Conservation (phyloP, 148 eudicot genomes). For the Euryodendron excelsum region DNA sequence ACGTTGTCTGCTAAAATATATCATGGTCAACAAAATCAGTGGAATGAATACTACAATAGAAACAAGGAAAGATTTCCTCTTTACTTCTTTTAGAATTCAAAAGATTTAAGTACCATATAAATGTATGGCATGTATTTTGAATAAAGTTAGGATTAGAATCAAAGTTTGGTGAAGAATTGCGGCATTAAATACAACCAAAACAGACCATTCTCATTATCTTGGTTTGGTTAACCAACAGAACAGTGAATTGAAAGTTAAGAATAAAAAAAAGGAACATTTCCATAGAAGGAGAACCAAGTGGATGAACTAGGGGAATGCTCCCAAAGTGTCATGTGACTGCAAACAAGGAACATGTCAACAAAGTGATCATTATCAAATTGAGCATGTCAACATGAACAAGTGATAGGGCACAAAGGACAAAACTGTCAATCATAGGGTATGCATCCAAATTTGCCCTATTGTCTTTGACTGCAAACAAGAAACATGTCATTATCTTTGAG, state of each 20-base stretch:
- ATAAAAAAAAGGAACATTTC: not conserved
- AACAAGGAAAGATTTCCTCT: not conserved
- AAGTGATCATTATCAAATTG: not conserved
- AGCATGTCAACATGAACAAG: not conserved
- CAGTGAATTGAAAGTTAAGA: not conserved
- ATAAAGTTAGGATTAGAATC: not conserved
- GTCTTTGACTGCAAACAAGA: no score
- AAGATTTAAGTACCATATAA: not conserved
- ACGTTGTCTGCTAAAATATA: not conserved
- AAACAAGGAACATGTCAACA: not conserved
- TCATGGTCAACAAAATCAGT: not conserved
- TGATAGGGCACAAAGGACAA: not conserved
- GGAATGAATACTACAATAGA: not conserved
- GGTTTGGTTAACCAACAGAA: not conserved
- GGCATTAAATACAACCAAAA: not conserved
- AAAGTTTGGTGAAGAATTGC: not conserved
- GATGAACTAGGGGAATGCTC: no score
- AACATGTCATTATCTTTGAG: no score
- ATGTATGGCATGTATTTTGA: no score
- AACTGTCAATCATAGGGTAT: no score
- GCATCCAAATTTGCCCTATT: no score
- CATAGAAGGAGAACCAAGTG: not conserved
- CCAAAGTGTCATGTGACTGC: no score
- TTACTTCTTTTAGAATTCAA: not conserved
- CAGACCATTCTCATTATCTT: not conserved